A percentile compares a stretch with the other conserved stretches of the same genome.
Evolutionary conservation across 2,329 filamentous ascomycete genomes (phyloP).

Genomic region (Capronia coronata): DNA sequence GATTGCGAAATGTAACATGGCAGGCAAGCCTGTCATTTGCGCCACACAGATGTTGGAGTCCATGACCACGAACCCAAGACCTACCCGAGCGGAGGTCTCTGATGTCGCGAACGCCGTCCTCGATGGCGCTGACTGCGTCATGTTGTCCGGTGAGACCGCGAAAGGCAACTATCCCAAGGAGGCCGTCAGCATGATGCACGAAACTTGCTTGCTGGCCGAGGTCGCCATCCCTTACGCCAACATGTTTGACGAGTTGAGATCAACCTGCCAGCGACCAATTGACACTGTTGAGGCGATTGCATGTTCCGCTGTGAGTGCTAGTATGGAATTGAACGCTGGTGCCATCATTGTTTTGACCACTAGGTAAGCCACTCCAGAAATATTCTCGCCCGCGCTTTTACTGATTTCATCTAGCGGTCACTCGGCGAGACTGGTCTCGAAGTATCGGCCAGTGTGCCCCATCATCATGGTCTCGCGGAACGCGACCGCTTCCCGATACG

Average conservation of each 20-base stretch:
- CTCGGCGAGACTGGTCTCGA: conserved; percentile 90
- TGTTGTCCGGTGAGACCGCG: conserved; percentile 98
- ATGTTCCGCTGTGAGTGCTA: conserved; percentile 93
- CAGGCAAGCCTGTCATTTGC: conserved; percentile 97
- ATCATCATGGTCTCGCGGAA: conserved; percentile 99
- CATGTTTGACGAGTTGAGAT: conserved; percentile 91
- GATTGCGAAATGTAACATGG: conserved; percentile 99
- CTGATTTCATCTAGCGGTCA: conserved; percentile 57
- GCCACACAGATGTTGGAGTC: conserved; percentile 99
- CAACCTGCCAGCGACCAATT: conserved; percentile 73
- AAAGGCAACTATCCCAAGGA: conserved; percentile 93
- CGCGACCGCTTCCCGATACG: conserved; percentile 73
- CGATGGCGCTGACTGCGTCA: conserved; percentile 97
- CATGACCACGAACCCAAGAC: conserved; percentile 99
- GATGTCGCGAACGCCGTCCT: conserved; percentile 98
- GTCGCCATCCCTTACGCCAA: conserved; percentile 95
- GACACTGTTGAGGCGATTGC: conserved; percentile 87
- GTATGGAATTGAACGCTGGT: conserved; percentile 90
- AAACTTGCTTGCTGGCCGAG: conserved; percentile 93
- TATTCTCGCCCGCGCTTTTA: background rate
- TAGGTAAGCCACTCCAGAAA: conserved; percentile 46
- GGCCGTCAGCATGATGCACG: conserved; percentile 95
- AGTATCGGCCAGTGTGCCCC: conserved; percentile 97
- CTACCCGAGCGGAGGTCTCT: conserved; percentile 95
- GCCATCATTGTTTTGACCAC: conserved; percentile 95